Evolutionary conservation across 75 land plant genomes (phyloP), one percentile per base, ranked within the genome.

Genomic region (Pinus taeda): DNA sequence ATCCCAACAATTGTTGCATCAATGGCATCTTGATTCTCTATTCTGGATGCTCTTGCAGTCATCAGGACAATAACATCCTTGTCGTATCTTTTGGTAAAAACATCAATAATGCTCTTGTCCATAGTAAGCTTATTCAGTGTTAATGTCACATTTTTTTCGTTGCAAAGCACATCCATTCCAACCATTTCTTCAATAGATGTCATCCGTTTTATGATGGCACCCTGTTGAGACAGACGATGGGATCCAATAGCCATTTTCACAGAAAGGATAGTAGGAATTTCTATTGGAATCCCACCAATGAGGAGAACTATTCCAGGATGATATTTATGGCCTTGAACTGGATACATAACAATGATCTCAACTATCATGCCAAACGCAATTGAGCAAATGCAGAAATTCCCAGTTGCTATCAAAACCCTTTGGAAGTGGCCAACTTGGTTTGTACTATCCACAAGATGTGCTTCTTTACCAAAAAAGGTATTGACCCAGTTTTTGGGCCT

Each of bases 131-230:
- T 93, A 81, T 96, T 96, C 66, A 96, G 57, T 17, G 98, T 96
- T 59, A 96, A 77, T 15, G 98, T 96, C 69, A 96, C 98, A 29
- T 96, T 96, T 72, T 96, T 96, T 83, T 95, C 98, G 77, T 93
- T 93, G 77, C 98, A 95, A 33, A 95, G 88, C 7, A 95, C 95
- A 84, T 95, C 98, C 98, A 95, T 92, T 57, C 98, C 98, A 6
- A 96, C 98, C 98, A 95, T 95, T 74, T 95, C 98, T 78, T 96
- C 99, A 57, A 96, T 96, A 42, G 99, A 97, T 37, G 99, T 96
- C 99, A 96, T 96, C 71, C 99, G 82, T 83, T 96, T 96, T 17
- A 94, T 93, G 70, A 96, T 96, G 55, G 99, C 99, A 26, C 26
- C 98, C 93, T 95, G 98, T 74, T 91, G 88, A 60, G 98, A 75